Percentiles rank a stretch among this genome's conserved stretches.
These are phyloP conservation scores for Daphne laureola DNA, from an alignment of 441 rosid genomes.

Conservation along the genomic window DNA sequence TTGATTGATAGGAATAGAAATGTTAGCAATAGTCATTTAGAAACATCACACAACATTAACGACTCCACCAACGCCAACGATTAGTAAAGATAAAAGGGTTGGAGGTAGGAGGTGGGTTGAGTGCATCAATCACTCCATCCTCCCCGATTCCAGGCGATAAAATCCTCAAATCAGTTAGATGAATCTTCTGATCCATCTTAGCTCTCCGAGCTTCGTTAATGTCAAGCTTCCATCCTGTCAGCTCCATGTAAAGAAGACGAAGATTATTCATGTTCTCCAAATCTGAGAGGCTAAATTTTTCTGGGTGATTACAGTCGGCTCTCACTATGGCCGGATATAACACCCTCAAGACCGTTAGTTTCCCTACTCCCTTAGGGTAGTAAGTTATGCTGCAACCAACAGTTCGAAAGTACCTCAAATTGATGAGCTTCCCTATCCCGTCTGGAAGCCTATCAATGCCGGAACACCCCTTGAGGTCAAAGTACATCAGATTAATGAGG, in stretches of 20 bases:
- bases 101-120: no score
- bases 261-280: conserved; percentile 1
- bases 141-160: no score
- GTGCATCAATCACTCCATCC: no score
- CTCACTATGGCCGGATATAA: neutral
- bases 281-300: conserved; percentile 2
- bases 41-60: no score
- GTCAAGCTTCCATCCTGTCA: neutral
- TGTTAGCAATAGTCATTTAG: no score
- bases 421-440: conserved; percentile 6
- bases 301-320: neutral
- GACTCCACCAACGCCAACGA: no score
- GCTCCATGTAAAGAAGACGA: neutral
- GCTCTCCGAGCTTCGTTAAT: conserved; percentile 11
- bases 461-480: neutral
- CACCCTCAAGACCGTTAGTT: neutral
- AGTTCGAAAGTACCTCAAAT: conserved; percentile 10
- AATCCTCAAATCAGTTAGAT: neutral
- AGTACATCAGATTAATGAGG: conserved; percentile 8
- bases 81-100: no score
- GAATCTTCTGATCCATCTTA: conserved; percentile 13
- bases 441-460: neutral
- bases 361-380: conserved; percentile 10
- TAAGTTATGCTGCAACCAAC: neutral
- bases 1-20: no score